Conservation (phyloP, 1,284 basidiomycete species). For the Ustilago shanxiensis region DNA sequence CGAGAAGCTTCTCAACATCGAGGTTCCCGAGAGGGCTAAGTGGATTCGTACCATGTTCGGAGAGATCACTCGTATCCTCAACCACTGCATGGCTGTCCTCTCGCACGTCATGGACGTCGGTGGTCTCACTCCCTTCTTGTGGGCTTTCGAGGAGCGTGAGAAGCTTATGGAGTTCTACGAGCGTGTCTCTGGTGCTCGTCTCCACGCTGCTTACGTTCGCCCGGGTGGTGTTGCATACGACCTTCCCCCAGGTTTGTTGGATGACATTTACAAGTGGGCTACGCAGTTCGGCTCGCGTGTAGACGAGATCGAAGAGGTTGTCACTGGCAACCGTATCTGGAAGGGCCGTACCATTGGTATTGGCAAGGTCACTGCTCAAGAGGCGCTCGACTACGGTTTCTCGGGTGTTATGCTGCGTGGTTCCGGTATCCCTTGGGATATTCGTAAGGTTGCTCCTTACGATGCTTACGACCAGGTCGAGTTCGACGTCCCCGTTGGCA, state of each 20-base stretch:
- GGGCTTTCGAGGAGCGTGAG: constrained; percentile 99
- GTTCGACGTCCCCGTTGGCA: constrained; percentile 95
- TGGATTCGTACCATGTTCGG: constrained; percentile 99
- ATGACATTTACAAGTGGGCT: constrained; percentile 98
- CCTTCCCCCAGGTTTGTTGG: constrained; percentile 92
- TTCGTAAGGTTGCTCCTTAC: constrained; percentile 89
- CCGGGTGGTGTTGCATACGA: constrained; percentile 99
- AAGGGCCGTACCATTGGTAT: constrained; percentile 92
- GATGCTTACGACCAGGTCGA: constrained; percentile 99
- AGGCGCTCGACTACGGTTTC: constrained; percentile 94
- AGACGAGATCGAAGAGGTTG: constrained; percentile 98
- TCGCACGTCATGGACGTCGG: constrained; percentile 84
- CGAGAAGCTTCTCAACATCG: constrained; percentile 97
- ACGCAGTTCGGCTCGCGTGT: constrained; percentile 91
- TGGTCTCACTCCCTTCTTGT: constrained; percentile 97
- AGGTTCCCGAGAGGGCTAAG: constrained; percentile 97
- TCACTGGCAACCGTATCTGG: constrained; percentile 98
- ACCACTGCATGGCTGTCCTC: constrained; percentile 97
- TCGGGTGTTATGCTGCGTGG: constrained; percentile 97
- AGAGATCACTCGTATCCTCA: constrained; percentile 94
- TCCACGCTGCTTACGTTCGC: constrained; percentile 97
- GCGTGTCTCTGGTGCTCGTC: constrained; percentile 94
- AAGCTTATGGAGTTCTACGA: constrained; percentile 99
- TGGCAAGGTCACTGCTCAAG: constrained; percentile 88
- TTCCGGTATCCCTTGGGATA: constrained; percentile 93